Evolutionary conservation across 108 stramenopile species (phyloP), one percentile per base, ranked within the genome.

Genomic region (Stephanodiscus minutulus): DNA sequence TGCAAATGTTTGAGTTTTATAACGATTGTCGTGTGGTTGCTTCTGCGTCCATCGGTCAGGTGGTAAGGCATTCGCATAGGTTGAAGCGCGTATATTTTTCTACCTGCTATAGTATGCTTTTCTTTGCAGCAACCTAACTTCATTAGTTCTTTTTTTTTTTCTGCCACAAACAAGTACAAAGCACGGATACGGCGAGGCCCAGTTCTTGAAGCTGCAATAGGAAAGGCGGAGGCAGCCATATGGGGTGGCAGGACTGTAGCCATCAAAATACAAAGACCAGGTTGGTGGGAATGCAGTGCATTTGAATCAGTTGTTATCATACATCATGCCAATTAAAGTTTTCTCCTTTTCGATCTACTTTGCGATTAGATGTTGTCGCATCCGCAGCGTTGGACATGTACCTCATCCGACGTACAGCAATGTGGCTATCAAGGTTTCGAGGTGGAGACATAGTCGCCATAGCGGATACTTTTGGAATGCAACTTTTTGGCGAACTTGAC

Each of bases 401-500:
- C 60, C 75, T 92, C 31, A 78, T 92, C 11, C 83, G 88, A 47
- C 79, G 91, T 27, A 86, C 88, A 25, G 91, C 89, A 29, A 82
- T 77, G 77, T 92, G 94, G 91, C 66, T 88, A 27, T 78, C 76
- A 7, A 91, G 79, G 62, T 83, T 88, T 62, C 64, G 91, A 50
- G 91, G 92, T 43, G 95, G 94, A 13, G 91, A 95, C 58, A 64
- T 97, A 28, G 83, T 88, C 18, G 86, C 86, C 1, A 86, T 97
- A 68, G 96, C 95, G 18, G 96, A 96, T 72, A 88, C 90, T 49
- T 96, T 97, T 71, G 96, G 96, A 33, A 82, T 90, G 74, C 94
- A 96, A 70, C 82, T 97, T 12, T 96, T 96, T 79, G 92, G 92
- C n/a, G 97, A 97, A 66, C 74, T 90, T n/a, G 89, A 93, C 58